Base-by-base conservation (phyloP, 1,284 basidiomycete species). In the Puccinia novopanici region DNA sequence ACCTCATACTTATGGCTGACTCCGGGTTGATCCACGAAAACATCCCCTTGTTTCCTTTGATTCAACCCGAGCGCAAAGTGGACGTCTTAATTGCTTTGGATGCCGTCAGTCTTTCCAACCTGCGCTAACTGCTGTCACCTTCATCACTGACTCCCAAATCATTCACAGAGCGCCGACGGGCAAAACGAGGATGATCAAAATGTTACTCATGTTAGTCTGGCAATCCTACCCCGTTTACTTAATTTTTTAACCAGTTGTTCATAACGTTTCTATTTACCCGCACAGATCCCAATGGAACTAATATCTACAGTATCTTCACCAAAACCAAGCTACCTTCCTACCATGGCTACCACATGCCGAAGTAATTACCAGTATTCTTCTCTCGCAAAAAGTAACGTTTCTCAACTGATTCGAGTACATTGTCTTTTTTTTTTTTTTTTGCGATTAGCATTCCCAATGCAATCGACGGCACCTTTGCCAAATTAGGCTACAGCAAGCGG, bases 211-310 rank as follows among this genome's bases (percentile, higher is more conserved):
- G 77, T 79, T 22, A 22, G 40, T 71, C 13, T 50, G 4, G 4
- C 34, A 24, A 57, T 55, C 55, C 37, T 48, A 55, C 37, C 40
- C 24, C 30, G 10, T 42, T 34, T 52, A 61, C 17, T 48, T 17
- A 59, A 34, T 3, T 17, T 45, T 12, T 45, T 52, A 22, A 72
- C 54, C 13, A 34, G n/a, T n/a, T n/a, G n/a, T 34, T 52, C 27
- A 6, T 19, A 1, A 48, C 3, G 19, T 17, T 22, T 30, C 48
- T 19, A 15, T 54, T 12, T 27, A n/a, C 22, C 6, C 30, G n/a
- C 34, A 27, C 63, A 80, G 78, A 80, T 74, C 78, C 78, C 22
- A 80, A 80, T 42, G 78, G 78, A 15, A 80, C 78, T 65, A 22
- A 45, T 22, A 37, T 80, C 30, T 80, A 65, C 57, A 73, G 48